Conservation (phyloP, 805 yeast genomes). For the Alloascoidea hylecoeti region DNA sequence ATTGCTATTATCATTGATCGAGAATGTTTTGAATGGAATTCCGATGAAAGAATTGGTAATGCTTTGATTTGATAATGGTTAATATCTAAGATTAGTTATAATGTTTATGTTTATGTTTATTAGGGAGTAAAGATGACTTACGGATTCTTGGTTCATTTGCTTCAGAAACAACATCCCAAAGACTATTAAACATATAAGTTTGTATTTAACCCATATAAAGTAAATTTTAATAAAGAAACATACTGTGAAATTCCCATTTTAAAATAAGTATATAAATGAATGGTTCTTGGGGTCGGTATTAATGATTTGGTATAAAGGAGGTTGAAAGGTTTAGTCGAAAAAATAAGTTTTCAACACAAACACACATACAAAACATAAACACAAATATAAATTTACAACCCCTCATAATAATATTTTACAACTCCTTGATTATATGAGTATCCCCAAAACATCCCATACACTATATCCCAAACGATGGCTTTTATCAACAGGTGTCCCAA, state of each 20-base stretch:
- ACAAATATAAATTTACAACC: background rate
- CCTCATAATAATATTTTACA: too few species aligned
- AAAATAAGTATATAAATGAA: too few species aligned
- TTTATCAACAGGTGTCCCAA: background rate
- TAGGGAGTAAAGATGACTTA: constrained; percentile 3
- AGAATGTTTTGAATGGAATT: background rate
- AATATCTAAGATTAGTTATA: too few species aligned
- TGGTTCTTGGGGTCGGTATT: too few species aligned
- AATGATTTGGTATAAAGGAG: too few species aligned
- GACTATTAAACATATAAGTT: background rate
- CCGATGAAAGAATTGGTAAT: background rate
- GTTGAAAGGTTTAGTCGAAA: too few species aligned
- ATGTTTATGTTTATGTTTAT: too few species aligned
- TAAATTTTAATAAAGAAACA: too few species aligned
- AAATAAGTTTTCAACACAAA: background rate
- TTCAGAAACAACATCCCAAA: background rate
- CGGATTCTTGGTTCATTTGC: background rate
- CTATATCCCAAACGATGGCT: constrained; percentile 1
- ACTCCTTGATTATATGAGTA: too few species aligned
- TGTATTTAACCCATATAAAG: too few species aligned
- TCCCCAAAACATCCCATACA: too few species aligned
- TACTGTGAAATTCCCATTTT: too few species aligned
- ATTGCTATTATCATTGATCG: background rate
- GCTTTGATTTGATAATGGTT: background rate
- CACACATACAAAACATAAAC: background rate